Conservation (phyloP, 176 grass and related monocot species). For the Melocanna baccifera region DNA sequence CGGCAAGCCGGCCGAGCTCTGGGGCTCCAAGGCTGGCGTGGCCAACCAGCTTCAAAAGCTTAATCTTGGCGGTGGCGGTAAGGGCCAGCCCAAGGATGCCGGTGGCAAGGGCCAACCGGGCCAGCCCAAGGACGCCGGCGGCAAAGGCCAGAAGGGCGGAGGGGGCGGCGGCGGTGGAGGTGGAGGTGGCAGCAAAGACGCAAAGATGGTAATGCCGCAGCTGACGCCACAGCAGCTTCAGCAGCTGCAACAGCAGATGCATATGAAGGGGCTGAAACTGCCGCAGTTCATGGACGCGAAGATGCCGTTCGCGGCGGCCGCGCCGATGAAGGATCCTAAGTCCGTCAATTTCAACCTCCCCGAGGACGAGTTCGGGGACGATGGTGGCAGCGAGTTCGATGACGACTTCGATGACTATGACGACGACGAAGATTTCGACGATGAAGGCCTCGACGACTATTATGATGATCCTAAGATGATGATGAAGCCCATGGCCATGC, state of each 20-base stretch:
- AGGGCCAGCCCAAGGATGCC: conserved; percentile 13
- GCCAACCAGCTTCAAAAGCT: conserved; percentile 42
- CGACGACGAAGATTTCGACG: conserved; percentile 46
- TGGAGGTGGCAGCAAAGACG: conserved; percentile 17
- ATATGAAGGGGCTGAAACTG: conserved; percentile 65
- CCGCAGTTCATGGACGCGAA: conserved; percentile 58
- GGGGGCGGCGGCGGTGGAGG: conserved; percentile 1
- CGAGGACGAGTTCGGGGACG: conserved; percentile 44
- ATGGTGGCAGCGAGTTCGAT: conserved; percentile 50
- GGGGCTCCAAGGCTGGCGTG: conserved; percentile 38
- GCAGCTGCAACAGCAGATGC: conserved; percentile 61
- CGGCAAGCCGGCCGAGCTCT: conserved; percentile 59
- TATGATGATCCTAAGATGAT: conserved; percentile 63
- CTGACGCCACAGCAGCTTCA: conserved; percentile 57
- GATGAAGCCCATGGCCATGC: conserved; percentile 36
- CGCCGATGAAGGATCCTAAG: conserved; percentile 48
- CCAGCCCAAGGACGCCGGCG: neutral
- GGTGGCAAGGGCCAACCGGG: conserved; percentile 35
- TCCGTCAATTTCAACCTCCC: conserved; percentile 52
- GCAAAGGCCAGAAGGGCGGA: neutral
- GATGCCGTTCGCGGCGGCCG: conserved; percentile 39
- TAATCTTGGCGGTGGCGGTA: conserved; percentile 30
- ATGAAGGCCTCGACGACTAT: conserved; percentile 47
- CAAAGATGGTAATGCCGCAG: conserved; percentile 30
- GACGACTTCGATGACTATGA: conserved; percentile 58